Evolutionary conservation across 345 rosid species (phyloP).

Genomic region (Eucalyptus victrix): DNA sequence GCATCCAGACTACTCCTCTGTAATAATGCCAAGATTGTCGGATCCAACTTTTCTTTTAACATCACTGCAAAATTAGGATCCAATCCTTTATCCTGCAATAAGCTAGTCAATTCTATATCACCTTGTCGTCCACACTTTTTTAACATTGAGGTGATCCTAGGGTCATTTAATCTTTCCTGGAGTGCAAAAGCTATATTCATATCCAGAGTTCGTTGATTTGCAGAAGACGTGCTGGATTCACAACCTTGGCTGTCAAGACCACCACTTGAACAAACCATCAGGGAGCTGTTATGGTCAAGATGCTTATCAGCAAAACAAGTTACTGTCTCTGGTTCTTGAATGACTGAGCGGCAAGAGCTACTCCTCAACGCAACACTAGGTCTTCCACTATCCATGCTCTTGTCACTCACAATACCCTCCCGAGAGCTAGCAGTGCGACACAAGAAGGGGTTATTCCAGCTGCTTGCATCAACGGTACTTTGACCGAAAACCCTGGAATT

Average conservation of each 20-base stretch:
- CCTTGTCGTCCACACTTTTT: constrained; percentile 77
- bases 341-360: constrained; percentile 84
- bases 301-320: constrained; percentile 43
- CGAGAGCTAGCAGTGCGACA: constrained; percentile 66
- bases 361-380: constrained; percentile 83
- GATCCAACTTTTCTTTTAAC: constrained; percentile 98
- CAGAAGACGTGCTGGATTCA: constrained; percentile 88
- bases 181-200: constrained; percentile 76
- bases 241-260: constrained; percentile 94
- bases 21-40: constrained; percentile 86
- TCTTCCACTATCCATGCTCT: constrained; percentile 93
- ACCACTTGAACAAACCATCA: constrained; percentile 64
- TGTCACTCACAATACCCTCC: constrained; percentile 79
- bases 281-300: constrained; percentile 48
- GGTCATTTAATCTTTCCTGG: constrained; percentile 85
- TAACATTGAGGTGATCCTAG: constrained; percentile 78
- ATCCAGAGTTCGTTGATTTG: constrained; percentile 78
- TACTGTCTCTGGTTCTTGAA: constrained; percentile 83
- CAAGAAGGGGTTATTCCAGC: constrained; percentile 39
- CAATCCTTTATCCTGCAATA: constrained; percentile 94
- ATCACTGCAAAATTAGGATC: constrained; percentile 99
- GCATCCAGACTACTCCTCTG: constrained; percentile 99
- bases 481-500: constrained; percentile 30
- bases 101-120: constrained; percentile 68
- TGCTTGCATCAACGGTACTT: constrained; percentile 31